Evolutionary conservation across 2,329 filamentous ascomycete genomes (phyloP), one percentile per base, ranked within the genome.

Genomic region (Chalara sp.): DNA sequence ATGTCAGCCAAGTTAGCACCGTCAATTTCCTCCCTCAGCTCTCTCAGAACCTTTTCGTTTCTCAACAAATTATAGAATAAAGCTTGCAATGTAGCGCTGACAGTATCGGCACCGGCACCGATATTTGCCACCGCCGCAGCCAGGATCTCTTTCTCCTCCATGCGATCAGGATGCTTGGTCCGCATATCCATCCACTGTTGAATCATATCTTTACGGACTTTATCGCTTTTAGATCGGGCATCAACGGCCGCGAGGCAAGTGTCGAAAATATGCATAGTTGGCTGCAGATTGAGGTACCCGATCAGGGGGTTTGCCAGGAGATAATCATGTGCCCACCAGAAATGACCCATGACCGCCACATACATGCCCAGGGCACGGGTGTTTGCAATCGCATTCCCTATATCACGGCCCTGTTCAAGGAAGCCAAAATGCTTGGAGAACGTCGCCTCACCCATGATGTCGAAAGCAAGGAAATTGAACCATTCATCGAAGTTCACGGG

Each of bases 401-500:
- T 56, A 49, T 69, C 64, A 6, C 54, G 53, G 2, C 61, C 66
- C 5, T 60, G 53, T 10, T 68, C 63, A 5, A 69, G 52, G 47
- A 68, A 69, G 8, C 67, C 66, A 41, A 69, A 65, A 35, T 55
- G 53, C 49, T 62, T 59, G 6, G 61, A 63, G 46, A 66, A 68
- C 2, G 64, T 67, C 44, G 64, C 59, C 48, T 68, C 64, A 5
- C 67, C 66, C 8, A 69, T 52, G 11, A 68, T 57, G 53, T 68
- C 67, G 32, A 67, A 67, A n/a, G 64, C 62, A 30, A 64, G 60
- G 52, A 64, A 71, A 48, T 66, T 71, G 48, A 74, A 68, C 66
- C 67, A 71, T 30, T 65, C 49, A 32, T 69, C 65, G 11, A 74
- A 68, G 13, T 70, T 60, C n/a, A 70, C 53, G 2, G 21, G 21